Base-by-base conservation (phyloP, 176 grass and related monocot species). In the Cymbopogon citratus region DNA sequence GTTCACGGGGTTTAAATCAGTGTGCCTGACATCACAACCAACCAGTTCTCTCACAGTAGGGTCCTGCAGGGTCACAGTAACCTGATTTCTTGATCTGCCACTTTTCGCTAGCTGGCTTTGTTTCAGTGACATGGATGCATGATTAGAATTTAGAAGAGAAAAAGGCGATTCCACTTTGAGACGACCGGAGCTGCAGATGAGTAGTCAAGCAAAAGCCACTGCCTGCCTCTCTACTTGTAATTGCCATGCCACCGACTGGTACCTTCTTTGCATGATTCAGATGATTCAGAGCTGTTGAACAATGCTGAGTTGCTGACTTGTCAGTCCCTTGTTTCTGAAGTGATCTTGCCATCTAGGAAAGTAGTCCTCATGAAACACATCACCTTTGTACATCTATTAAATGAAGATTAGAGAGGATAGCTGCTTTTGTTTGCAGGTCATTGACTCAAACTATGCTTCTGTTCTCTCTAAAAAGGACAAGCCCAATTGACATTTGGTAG, bases 1-100 rank as follows among this genome's bases (percentile, higher is more conserved):
- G 21, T 56, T 57, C 46, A 25, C 44, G 25, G 72, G 71, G 13
- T 77, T 72, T 70, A 73, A 38, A 75, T 51, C 54, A 25, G 15
- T 33, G 29, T 82, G 59, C 74, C 70, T 46, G 51, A 73, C 87
- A 86, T 62, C 63, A 67, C 35, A 73, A 80, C 86, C 27, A 84
- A 73, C 34, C 60, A 29, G 63, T 83, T 56, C 15, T 54, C 60
- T 43, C 10, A 63, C 27, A 27, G 6, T 21, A 69, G 15, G 21
- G 19, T 35, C 52, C 18, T 43, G 63, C 31, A 31, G 16, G 21
- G 61, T 51, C 56, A 10, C 79, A 81, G 38, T 76, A 68, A 69
- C 26, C 48, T 76, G 28, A 36, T 41, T 44, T 28, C 36, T 23
- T n/a, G 7, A 87, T 18, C 61, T 28, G 66, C 69, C 52, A 52